A percentile compares a stretch with the other conserved stretches of the same genome.
phyloP scores from a whole-genome alignment of 2,329 filamentous ascomycete species.

The Lojkania enalia region DNA sequence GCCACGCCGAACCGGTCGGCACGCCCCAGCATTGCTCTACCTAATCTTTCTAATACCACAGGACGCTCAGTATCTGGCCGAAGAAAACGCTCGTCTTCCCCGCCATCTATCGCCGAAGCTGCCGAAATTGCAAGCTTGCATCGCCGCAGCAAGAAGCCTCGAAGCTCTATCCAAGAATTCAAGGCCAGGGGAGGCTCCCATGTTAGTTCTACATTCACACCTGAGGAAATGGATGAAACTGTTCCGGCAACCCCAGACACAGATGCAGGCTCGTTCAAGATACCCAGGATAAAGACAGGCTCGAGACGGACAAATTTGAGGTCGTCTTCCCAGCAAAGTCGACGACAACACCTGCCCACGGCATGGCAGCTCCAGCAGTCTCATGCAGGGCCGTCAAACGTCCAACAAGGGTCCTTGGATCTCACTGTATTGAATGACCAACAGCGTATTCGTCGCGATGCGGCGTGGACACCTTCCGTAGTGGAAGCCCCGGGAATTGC shows the following conservation, averaged over 20 bases:
- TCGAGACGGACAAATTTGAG: slow-evolving; percentile 24
- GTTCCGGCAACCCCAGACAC: slow-evolving; percentile 45
- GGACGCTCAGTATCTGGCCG: slow-evolving; percentile 34
- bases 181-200: slow-evolving; percentile 21
- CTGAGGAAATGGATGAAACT: slow-evolving; percentile 39
- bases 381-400: slow-evolving; percentile 27
- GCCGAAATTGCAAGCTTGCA: slow-evolving; percentile 54
- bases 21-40: slow-evolving; percentile 27
- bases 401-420: slow-evolving; percentile 9
- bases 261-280: slow-evolving; percentile 33
- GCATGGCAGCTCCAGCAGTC: slow-evolving; percentile 32
- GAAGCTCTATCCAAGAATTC: slow-evolving; percentile 33
- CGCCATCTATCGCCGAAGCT: slow-evolving; percentile 59
- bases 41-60: slow-evolving; percentile 14
- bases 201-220: slow-evolving; percentile 28
- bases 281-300: slow-evolving; percentile 21
- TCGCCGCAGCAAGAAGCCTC: slow-evolving; percentile 56
- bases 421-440: slow-evolving; percentile 14
- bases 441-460: slow-evolving; percentile 21
- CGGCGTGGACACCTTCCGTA: slow-evolving; percentile 29
- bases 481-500: slow-evolving; percentile 57
- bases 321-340: slow-evolving; percentile 23
- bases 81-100: slow-evolving; percentile 56
- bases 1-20: slow-evolving; percentile 45
- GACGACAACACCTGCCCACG: slow-evolving; percentile 17